These are phyloP conservation scores for Linanthus parryae DNA, from an alignment of 148 eudicot species.

Conservation along the genomic window DNA sequence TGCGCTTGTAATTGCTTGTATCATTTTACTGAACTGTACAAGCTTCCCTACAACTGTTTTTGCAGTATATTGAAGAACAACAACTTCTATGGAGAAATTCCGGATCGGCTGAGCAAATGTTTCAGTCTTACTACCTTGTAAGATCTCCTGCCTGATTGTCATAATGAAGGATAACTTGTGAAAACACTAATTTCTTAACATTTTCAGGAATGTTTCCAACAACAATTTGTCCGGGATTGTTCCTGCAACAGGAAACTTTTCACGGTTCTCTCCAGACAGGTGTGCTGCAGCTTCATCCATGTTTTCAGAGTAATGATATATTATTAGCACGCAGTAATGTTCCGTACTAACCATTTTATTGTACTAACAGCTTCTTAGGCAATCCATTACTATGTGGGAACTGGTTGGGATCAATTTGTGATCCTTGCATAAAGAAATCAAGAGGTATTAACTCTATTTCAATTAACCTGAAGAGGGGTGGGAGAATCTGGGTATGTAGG, in stretches of 20 bases:
- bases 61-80: constrained; percentile 55
- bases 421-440: constrained; percentile 30
- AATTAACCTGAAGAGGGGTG: no score
- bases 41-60: not conserved
- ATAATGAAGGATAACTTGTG: not conserved
- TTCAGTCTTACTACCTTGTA: constrained; percentile 51
- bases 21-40: not conserved
- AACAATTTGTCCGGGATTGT: constrained; percentile 59
- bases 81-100: constrained; percentile 44
- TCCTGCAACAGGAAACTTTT: constrained; percentile 36
- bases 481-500: no score
- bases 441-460: constrained; percentile 27
- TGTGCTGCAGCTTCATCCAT: constrained; percentile 1
- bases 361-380: constrained; percentile 46
- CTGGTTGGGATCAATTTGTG: constrained; percentile 65
- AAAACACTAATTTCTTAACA: not conserved
- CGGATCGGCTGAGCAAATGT: constrained; percentile 50
- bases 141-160: constrained; percentile 14
- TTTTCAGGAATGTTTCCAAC: constrained; percentile 54
- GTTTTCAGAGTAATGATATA: no score
- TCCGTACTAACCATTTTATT: not conserved
- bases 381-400: constrained; percentile 60
- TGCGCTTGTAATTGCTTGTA: not conserved
- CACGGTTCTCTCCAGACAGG: constrained; percentile 57
- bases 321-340: no score